Conservation (phyloP, 495 filamentous ascomycete species). For the Filosporella fistucella region DNA sequence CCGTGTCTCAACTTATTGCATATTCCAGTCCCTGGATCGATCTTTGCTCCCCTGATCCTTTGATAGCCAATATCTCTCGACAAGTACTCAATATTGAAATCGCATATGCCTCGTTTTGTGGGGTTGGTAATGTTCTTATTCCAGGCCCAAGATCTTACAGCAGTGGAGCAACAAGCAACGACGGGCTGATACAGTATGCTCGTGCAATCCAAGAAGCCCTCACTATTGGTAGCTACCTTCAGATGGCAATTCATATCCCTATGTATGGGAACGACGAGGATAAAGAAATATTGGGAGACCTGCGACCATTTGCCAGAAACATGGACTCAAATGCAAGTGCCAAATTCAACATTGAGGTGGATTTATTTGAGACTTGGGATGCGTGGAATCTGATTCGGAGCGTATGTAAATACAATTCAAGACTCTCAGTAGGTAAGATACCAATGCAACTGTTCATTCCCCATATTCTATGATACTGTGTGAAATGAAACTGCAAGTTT, state of each 20-base stretch:
- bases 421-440: slow-evolving; percentile 81
- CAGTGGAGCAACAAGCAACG: slow-evolving; percentile 29
- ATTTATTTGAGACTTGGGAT: slow-evolving; percentile 81
- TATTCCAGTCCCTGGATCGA: slow-evolving; percentile 87
- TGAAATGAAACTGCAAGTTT: not conserved
- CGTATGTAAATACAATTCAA: slow-evolving; percentile 76
- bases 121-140: slow-evolving; percentile 75
- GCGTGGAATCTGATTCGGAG: slow-evolving; percentile 86
- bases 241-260: slow-evolving; percentile 73
- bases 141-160: slow-evolving; percentile 61
- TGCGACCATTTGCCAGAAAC: slow-evolving; percentile 50
- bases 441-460: slow-evolving; percentile 18
- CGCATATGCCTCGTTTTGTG: slow-evolving; percentile 92
- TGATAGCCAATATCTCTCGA: slow-evolving; percentile 75
- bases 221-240: slow-evolving; percentile 65
- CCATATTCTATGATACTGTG: slow-evolving; percentile 16
- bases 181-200: slow-evolving; percentile 63
- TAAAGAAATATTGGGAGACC: slow-evolving; percentile 48
- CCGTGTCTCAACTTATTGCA: slow-evolving; percentile 65
- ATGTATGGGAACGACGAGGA: slow-evolving; percentile 62
- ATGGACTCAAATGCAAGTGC: slow-evolving; percentile 26
- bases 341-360: slow-evolving; percentile 35
- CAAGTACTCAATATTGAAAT: slow-evolving; percentile 89
- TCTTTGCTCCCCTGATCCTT: slow-evolving; percentile 74
- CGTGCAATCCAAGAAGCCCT: slow-evolving; percentile 80